Percentiles rank a stretch among this genome's conserved stretches.
Conservation (phyloP, 1,284 basidiomycete genomes). For the Xerocomus cyaneibrunnescens region DNA sequence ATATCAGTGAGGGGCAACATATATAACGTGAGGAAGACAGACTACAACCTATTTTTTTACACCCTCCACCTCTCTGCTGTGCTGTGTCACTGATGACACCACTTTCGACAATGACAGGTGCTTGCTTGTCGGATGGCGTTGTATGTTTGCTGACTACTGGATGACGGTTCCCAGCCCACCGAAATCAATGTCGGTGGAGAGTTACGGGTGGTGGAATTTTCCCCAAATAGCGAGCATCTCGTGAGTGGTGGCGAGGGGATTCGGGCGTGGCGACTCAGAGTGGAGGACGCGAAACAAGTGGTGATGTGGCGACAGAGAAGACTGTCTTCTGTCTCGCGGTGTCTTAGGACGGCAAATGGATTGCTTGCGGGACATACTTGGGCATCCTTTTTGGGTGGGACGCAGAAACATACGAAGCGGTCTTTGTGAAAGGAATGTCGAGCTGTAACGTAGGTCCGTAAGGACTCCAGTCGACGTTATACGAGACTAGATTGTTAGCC, state of each 20-base stretch:
- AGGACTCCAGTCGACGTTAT: no score
- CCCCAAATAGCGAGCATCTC: not conserved
- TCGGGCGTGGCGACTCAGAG: not conserved
- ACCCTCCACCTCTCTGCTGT: no score
- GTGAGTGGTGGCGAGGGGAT: not conserved
- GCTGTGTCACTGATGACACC: no score
- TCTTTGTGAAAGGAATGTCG: no score
- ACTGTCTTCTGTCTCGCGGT: not conserved
- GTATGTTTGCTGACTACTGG: not conserved
- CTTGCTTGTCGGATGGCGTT: not conserved
- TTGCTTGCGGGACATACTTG: not conserved
- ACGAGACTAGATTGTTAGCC: no score
- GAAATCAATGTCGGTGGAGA: not conserved
- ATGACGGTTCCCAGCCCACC: not conserved
- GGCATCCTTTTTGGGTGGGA: not conserved
- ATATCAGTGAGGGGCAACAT: no score
- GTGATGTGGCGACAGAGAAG: not conserved
- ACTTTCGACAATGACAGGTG: no score
- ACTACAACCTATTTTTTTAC: no score
- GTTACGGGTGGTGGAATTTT: not conserved
- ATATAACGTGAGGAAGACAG: no score
- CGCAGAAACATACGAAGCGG: not conserved
- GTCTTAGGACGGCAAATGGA: not conserved
- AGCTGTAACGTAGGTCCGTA: no score
- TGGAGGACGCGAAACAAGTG: not conserved